Conservation (phyloP, 164 flowering plant genomes). For the Vitis vinifera region DNA sequence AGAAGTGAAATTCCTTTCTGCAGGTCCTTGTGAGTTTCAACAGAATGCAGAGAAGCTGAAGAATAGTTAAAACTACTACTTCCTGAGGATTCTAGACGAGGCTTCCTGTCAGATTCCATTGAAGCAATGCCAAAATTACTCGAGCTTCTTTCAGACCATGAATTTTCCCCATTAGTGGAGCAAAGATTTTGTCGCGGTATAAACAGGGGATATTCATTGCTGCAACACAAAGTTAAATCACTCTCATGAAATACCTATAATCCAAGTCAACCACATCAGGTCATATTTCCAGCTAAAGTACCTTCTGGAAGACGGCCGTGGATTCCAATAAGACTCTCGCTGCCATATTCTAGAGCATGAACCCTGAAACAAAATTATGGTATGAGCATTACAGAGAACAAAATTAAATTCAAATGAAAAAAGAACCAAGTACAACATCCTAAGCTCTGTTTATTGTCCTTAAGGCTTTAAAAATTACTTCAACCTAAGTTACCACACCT, state of each 20-base stretch:
- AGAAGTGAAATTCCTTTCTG: conserved; percentile 96
- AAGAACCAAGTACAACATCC: not conserved
- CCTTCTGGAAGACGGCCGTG: conserved; percentile 93
- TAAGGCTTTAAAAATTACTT: not conserved
- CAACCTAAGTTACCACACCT: not conserved
- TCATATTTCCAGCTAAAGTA: conserved; percentile 19
- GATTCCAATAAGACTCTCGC: conserved; percentile 94
- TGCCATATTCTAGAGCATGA: conserved; percentile 99
- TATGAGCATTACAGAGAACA: not conserved
- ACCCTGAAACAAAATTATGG: conserved; percentile 50
- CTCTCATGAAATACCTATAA: conserved; percentile 1
- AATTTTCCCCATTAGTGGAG: conserved; percentile 70
- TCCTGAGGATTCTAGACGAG: conserved; percentile 59
- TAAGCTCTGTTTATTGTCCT: not conserved
- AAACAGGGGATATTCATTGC: conserved; percentile 95
- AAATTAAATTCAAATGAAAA: not conserved
- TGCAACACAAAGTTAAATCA: conserved; percentile 39
- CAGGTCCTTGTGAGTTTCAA: conserved; percentile 83
- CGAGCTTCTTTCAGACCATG: conserved; percentile 91
- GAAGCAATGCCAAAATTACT: conserved; percentile 90
- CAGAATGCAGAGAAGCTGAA: conserved; percentile 82
- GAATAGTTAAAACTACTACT: conserved; percentile 74
- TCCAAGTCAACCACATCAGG: not conserved
- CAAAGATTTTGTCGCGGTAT: conserved; percentile 88
- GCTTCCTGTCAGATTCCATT: conserved; percentile 79